Evolutionary conservation across 2,329 filamentous ascomycete genomes (phyloP).

Genomic region (Paramyrothecium sp.): DNA sequence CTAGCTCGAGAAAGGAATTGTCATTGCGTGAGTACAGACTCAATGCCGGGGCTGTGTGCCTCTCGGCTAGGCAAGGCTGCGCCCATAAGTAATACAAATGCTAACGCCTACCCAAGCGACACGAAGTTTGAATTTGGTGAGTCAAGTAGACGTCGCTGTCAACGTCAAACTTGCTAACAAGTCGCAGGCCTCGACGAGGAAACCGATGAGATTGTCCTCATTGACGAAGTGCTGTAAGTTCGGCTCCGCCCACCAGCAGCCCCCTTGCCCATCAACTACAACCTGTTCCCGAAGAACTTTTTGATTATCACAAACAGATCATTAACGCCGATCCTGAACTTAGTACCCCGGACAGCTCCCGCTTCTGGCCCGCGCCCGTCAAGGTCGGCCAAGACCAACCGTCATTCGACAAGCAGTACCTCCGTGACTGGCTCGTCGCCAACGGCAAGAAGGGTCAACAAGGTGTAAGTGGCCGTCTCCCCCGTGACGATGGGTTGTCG

Average conservation of each 20-base stretch:
- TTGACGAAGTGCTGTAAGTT: slow-evolving; percentile 1
- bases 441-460: slow-evolving; percentile 52
- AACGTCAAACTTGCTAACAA: neutral
- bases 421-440: slow-evolving; percentile 76
- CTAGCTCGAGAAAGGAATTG: neutral
- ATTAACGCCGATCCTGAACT: slow-evolving; percentile 11
- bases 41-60: neutral
- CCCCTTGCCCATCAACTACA: neutral
- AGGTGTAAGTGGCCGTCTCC: slow-evolving; percentile 6
- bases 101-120: slow-evolving; percentile 16
- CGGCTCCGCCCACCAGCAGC: neutral
- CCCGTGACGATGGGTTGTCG: no score
- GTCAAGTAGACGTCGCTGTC: neutral
- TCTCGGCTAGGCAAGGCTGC: neutral
- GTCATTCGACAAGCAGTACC: slow-evolving; percentile 83
- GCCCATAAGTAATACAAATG: slow-evolving; percentile 3
- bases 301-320: slow-evolving; percentile 13
- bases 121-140: slow-evolving; percentile 23
- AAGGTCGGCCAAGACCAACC: slow-evolving; percentile 71
- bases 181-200: slow-evolving; percentile 17
- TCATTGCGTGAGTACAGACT: neutral
- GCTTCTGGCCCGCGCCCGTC: slow-evolving; percentile 78
- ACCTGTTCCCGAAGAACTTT: neutral
- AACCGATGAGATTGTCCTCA: slow-evolving; percentile 22
- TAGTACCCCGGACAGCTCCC: slow-evolving; percentile 70